phyloP scores from a whole-genome alignment of 768 basidiomycete genomes.

The Sporobolomyces pararoseus region DNA sequence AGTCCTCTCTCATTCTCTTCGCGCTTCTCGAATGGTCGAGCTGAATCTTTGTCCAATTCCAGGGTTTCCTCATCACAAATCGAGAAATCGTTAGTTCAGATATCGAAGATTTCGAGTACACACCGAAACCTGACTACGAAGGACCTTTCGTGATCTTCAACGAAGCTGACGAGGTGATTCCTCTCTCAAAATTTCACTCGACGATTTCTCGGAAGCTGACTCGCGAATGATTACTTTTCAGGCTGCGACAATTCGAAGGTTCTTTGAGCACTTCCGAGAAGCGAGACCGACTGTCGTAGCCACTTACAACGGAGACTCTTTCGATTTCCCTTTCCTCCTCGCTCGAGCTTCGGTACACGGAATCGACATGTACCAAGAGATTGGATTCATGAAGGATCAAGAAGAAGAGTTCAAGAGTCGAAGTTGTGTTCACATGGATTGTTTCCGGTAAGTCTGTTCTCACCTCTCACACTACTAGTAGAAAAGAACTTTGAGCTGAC shows the following conservation, averaged over 20 bases:
- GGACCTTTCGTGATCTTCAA: constrained; percentile 96
- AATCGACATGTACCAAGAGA: constrained; percentile 94
- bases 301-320: constrained; percentile 98
- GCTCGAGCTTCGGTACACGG: constrained; percentile 80
- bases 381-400: constrained; percentile 80
- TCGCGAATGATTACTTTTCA: constrained; percentile 45
- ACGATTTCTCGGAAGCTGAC: no score
- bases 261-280: constrained; percentile 90
- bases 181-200: no score
- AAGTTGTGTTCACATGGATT: constrained; percentile 95
- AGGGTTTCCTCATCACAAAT: constrained; percentile 92
- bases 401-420: constrained; percentile 95
- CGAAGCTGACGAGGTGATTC: constrained; percentile 69
- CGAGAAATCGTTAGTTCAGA: constrained; percentile 95
- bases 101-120: constrained; percentile 98
- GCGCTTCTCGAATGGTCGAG: neutral
- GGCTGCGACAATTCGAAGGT: constrained; percentile 75
- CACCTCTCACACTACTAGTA: no score
- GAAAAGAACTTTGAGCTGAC: no score
- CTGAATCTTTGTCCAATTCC: neutral
- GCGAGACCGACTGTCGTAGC: constrained; percentile 95
- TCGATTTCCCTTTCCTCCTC: constrained; percentile 96
- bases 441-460: constrained; percentile 62
- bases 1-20: no score
- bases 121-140: constrained; percentile 94